These are phyloP conservation scores for Sanghuangporus baumii DNA, from an alignment of 1,284 basidiomycete species.

Conservation along the genomic window DNA sequence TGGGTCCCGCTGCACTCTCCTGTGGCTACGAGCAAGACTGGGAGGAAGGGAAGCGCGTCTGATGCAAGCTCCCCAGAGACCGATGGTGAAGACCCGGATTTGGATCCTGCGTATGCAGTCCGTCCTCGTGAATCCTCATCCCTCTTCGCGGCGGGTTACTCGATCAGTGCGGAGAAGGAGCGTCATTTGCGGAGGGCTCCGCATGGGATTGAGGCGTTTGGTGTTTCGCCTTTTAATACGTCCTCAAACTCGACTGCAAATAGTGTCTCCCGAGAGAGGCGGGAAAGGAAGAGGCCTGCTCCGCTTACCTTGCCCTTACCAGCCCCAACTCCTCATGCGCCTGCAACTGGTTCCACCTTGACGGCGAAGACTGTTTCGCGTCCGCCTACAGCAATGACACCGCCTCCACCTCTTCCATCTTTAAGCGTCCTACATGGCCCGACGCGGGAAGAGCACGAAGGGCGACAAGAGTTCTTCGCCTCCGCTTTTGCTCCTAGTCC, in stretches of 20 bases:
- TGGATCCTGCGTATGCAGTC: conserved; percentile 13
- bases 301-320: conserved; percentile 13
- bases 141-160: conserved; percentile 9
- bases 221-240: conserved; percentile 9
- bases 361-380: neutral
- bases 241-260: neutral
- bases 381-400: neutral
- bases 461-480: conserved; percentile 14
- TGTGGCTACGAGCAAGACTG: neutral
- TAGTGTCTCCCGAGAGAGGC: neutral
- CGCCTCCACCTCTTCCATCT: neutral
- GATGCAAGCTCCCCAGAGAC: neutral
- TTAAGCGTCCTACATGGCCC: neutral
- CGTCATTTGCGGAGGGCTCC: conserved; percentile 6
- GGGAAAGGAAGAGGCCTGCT: conserved; percentile 12
- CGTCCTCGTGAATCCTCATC: conserved; percentile 3
- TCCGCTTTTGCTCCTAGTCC: conserved; percentile 8
- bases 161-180: neutral
- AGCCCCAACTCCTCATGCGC: neutral
- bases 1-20: conserved; percentile 11
- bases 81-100: conserved; percentile 8
- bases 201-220: conserved; percentile 11
- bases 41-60: conserved; percentile 8
- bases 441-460: conserved; percentile 6
- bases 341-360: neutral